These are phyloP conservation scores for Sinapis alba DNA, from an alignment of 441 rosid species.

Conservation along the genomic window DNA sequence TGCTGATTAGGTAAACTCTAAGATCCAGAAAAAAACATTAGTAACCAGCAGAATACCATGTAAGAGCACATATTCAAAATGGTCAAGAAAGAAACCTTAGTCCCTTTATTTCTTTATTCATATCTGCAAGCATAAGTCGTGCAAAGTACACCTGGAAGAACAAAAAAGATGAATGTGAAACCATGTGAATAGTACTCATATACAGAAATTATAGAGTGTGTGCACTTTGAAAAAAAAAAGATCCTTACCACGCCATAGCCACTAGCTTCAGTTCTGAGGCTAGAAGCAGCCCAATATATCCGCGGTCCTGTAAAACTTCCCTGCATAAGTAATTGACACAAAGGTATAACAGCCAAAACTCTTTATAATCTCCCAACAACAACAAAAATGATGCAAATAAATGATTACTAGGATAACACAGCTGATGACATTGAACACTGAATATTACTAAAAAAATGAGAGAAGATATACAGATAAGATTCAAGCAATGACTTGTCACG, in stretches of 20 bases:
- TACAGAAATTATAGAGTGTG: background rate
- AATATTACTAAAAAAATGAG: background rate
- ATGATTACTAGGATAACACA: background rate
- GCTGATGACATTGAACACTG: background rate
- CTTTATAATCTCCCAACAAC: conserved; percentile 29
- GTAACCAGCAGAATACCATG: background rate
- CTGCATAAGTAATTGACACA: conserved; percentile 78
- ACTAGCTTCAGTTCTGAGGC: conserved; percentile 99
- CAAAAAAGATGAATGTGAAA: background rate
- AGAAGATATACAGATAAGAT: background rate
- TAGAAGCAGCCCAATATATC: conserved; percentile 97
- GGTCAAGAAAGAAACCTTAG: conserved; percentile 60
- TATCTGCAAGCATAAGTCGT: conserved; percentile 89
- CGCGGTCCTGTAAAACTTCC: conserved; percentile 99
- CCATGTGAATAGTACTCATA: background rate
- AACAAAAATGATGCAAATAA: conserved; percentile 2
- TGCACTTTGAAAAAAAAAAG: background rate
- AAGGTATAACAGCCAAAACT: conserved; percentile 46
- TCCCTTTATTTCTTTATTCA: conserved; percentile 97
- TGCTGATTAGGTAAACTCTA: conserved; percentile 6
- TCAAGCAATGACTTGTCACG: background rate
- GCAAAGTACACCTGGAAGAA: conserved; percentile 92
- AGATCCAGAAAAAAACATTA: background rate
- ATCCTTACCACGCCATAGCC: conserved; percentile 96
- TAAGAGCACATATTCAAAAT: conserved; percentile 10